Evolutionary conservation across 225 moss, liverwort and hornwort species (phyloP).

Genomic region (Climacium dendroides): DNA sequence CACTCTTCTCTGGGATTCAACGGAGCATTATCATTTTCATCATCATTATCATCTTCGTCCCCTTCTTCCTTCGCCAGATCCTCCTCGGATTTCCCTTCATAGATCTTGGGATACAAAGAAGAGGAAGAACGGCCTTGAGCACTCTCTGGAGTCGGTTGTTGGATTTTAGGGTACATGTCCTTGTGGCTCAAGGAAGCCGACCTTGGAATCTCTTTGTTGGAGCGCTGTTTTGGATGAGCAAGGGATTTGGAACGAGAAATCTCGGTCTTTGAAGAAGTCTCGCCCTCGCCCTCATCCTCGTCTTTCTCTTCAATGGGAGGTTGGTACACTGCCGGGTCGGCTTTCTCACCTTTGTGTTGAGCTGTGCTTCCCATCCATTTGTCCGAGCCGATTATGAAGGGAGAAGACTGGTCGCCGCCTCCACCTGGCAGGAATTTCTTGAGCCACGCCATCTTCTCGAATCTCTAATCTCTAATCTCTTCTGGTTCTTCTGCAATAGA

Average conservation of each 20-base stretch:
- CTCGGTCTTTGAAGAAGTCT: background rate
- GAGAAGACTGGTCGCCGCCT: conserved; percentile 2
- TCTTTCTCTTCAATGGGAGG: background rate
- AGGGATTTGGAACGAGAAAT: background rate
- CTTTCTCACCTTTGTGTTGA: conserved; percentile 21
- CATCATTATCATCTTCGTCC: background rate
- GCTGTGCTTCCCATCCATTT: conserved; percentile 60
- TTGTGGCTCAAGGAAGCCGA: background rate
- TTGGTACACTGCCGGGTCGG: background rate
- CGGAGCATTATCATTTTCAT: background rate
- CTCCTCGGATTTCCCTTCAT: conserved; percentile 11
- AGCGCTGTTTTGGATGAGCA: background rate
- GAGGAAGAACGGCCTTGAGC: background rate
- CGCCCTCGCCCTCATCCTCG: background rate
- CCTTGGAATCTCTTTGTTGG: background rate
- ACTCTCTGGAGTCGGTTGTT: background rate
- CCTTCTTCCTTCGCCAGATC: background rate
- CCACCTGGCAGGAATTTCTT: conserved; percentile 43
- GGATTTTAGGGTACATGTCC: background rate
- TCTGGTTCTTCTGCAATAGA: background rate
- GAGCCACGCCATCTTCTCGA: conserved; percentile 47
- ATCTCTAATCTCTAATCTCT: background rate
- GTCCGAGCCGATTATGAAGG: conserved; percentile 70
- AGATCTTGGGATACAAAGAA: conserved; percentile 25
- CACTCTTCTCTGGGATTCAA: conserved; percentile 56